Conservation (phyloP, 192 early-diverging fungal genomes). For the Coemansia nantahalensis region DNA sequence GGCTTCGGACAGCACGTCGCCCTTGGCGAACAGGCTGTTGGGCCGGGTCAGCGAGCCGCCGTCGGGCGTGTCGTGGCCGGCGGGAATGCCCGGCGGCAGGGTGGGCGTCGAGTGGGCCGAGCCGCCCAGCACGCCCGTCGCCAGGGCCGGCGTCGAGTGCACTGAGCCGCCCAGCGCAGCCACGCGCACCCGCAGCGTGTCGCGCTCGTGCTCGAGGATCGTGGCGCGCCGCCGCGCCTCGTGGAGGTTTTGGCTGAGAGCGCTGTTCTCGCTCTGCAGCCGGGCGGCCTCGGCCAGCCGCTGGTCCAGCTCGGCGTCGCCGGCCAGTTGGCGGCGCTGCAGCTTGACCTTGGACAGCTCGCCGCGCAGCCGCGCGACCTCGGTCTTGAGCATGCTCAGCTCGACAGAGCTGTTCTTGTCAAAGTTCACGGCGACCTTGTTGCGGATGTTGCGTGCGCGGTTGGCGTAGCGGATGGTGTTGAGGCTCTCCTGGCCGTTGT, state of each 20-base stretch:
- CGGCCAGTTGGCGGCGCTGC: constrained; percentile 28
- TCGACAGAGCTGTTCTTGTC: constrained; percentile 54
- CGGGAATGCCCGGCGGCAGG: constrained; percentile 2
- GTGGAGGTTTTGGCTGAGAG: constrained; percentile 23
- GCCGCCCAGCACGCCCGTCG: constrained; percentile 20
- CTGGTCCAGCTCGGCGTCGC: not conserved
- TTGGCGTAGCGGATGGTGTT: constrained; percentile 97
- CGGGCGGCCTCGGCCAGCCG: constrained; percentile 5
- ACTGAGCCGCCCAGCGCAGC: constrained; percentile 25
- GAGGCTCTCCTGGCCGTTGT: constrained; percentile 86
- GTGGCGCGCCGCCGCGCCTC: constrained; percentile 18
- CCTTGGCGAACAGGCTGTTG: constrained; percentile 17
- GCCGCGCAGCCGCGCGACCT: constrained; percentile 46
- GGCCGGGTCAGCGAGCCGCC: not conserved
- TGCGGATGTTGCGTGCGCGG: constrained; percentile 95
- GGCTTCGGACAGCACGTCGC: constrained; percentile 27
- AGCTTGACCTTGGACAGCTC: constrained; percentile 51
- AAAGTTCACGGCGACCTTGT: constrained; percentile 75
- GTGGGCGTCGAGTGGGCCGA: constrained; percentile 20
- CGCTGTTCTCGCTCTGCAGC: constrained; percentile 21
- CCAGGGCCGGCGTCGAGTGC: constrained; percentile 16
- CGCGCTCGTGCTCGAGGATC: constrained; percentile 31
- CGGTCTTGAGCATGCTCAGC: constrained; percentile 50
- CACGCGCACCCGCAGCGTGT: constrained; percentile 21
- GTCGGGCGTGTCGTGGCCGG: not conserved